These are phyloP conservation scores for Fusarium udum DNA, from an alignment of 2,329 filamentous ascomycete genomes.

Conservation along the genomic window DNA sequence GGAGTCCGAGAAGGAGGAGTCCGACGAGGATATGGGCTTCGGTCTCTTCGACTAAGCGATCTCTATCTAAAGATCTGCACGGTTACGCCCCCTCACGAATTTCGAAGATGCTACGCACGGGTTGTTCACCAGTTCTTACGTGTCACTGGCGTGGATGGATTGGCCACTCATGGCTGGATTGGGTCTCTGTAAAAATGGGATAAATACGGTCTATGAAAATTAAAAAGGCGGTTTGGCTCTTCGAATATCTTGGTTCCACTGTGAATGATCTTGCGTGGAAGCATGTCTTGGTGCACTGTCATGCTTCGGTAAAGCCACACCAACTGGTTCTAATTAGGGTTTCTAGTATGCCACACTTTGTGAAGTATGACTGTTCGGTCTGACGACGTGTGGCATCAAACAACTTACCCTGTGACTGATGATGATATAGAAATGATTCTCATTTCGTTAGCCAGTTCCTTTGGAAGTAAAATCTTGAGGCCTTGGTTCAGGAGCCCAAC, in stretches of 20 bases:
- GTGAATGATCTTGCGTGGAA: neutral
- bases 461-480: neutral
- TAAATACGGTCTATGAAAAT: conserved; percentile 46
- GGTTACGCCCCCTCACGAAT: conserved; percentile 47
- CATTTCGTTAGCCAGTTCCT: neutral
- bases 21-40: conserved; percentile 81
- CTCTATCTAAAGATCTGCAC: conserved; percentile 40
- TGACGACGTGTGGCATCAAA: neutral
- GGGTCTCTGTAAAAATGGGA: conserved; percentile 42
- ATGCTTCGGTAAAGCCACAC: neutral
- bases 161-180: conserved; percentile 46
- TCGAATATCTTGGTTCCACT: conserved; percentile 10
- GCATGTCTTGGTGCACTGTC: neutral
- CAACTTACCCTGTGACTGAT: neutral
- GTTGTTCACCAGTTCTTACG: conserved; percentile 46
- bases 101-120: conserved; percentile 48
- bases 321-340: conserved; percentile 6
- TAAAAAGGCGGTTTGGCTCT: conserved; percentile 43
- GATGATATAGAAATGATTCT: neutral
- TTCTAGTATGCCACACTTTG: neutral
- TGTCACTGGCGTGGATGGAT: conserved; percentile 46
- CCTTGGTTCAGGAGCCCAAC: neutral
- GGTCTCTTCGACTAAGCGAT: conserved; percentile 77
- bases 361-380: conserved; percentile 7
- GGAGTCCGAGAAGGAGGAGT: conserved; percentile 68